These are phyloP conservation scores for Orbilia blumenaviensis DNA, from an alignment of 2,329 filamentous ascomycete genomes.

Conservation along the genomic window DNA sequence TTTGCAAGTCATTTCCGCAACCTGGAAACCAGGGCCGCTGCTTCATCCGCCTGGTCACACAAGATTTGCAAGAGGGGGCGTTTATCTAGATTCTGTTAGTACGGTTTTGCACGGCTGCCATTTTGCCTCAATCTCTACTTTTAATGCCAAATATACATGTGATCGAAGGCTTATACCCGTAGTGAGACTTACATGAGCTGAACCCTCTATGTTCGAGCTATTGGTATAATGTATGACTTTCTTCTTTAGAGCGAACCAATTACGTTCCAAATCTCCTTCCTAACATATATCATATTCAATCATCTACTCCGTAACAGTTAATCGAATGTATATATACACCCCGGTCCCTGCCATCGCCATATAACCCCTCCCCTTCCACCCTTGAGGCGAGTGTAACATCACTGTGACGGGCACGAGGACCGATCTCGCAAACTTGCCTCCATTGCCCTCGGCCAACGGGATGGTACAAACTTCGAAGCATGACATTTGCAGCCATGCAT, in stretches of 20 bases:
- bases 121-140: no score
- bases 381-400: slow-evolving; percentile 15
- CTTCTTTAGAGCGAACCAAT: no score
- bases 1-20: slow-evolving; percentile 32
- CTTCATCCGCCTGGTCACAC: slow-evolving; percentile 16
- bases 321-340: background rate
- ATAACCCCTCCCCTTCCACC: background rate
- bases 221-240: no score
- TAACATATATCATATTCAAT: no score
- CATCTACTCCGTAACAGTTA: background rate
- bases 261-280: no score
- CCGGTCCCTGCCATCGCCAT: background rate
- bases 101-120: background rate
- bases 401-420: slow-evolving; percentile 21
- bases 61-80: slow-evolving; percentile 23
- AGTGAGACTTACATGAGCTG: no score
- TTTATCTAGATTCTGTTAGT: slow-evolving; percentile 17
- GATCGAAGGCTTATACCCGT: background rate
- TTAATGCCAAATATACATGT: no score
- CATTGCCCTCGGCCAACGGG: background rate
- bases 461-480: slow-evolving; percentile 11
- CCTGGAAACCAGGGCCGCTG: slow-evolving; percentile 15
- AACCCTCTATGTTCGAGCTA: no score
- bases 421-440: slow-evolving; percentile 4
- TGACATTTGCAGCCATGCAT: slow-evolving; percentile 18